Percentiles rank a stretch among this genome's conserved stretches.
These are phyloP conservation scores for Xenosphaeropsis pyriputrescens DNA, from an alignment of 2,329 filamentous ascomycete species.

Conservation along the genomic window DNA sequence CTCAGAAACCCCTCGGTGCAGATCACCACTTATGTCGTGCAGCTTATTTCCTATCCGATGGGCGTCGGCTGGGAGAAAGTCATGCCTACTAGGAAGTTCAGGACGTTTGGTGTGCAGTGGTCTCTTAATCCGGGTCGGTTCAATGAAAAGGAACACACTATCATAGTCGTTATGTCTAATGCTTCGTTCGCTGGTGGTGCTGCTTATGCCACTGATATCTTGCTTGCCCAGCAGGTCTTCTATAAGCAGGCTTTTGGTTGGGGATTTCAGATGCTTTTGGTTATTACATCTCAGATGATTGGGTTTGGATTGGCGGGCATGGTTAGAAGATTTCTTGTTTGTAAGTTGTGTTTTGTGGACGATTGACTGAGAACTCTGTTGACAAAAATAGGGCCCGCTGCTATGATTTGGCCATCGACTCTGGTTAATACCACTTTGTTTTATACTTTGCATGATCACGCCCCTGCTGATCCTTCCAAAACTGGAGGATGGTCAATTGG, in stretches of 20 bases:
- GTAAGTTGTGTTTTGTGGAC: conserved; percentile 21
- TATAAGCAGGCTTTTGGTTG: conserved; percentile 57
- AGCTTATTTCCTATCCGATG: conserved; percentile 22
- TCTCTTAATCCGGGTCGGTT: conserved; percentile 21
- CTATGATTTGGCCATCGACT: conserved; percentile 50
- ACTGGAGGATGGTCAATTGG: conserved; percentile 27
- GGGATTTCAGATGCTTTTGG: conserved; percentile 44
- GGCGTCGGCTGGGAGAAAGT: conserved; percentile 41
- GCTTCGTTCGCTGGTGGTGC: conserved; percentile 42
- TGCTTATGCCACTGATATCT: conserved; percentile 55
- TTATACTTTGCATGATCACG: conserved; percentile 35
- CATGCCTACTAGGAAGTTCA: conserved; percentile 18
- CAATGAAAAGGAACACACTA: conserved; percentile 18
- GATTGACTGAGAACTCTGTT: too few relatives aligned
- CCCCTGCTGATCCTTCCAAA: conserved; percentile 35
- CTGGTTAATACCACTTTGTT: conserved; percentile 34
- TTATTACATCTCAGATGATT: conserved; percentile 45
- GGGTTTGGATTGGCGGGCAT: conserved; percentile 50
- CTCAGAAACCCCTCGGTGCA: neutral
- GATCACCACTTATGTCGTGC: conserved; percentile 9
- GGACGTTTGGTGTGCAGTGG: conserved; percentile 27
- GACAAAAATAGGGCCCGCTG: conserved; percentile 25
- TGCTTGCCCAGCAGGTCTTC: conserved; percentile 56
- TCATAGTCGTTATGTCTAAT: conserved; percentile 49
- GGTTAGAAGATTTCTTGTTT: conserved; percentile 39